A percentile compares a stretch with the other conserved stretches of the same genome.
Evolutionary conservation across 805 yeast genomes (phyloP).

Genomic region (Lipomyces kockii): DNA sequence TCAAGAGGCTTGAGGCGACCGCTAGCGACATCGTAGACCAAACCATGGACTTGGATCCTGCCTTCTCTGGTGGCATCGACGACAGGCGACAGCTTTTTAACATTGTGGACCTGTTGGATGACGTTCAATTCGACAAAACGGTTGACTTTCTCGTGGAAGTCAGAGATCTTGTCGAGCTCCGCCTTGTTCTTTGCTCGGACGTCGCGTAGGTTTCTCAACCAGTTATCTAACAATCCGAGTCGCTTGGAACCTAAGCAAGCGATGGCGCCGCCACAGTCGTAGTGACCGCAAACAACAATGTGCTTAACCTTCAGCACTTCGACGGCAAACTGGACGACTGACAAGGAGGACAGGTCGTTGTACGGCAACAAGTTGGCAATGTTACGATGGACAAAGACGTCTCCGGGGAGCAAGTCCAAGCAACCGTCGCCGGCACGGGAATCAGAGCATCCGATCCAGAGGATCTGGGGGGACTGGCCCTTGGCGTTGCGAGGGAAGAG

Average conservation of each 20-base stretch:
- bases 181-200: slow-evolving; percentile 64
- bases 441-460: slow-evolving; percentile 95
- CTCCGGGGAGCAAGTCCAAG: slow-evolving; percentile 84
- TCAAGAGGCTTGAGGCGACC: slow-evolving; percentile 62
- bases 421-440: slow-evolving; percentile 84
- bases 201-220: slow-evolving; percentile 70
- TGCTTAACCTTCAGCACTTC: slow-evolving; percentile 80
- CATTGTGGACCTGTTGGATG: slow-evolving; percentile 67
- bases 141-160: slow-evolving; percentile 60
- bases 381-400: slow-evolving; percentile 84
- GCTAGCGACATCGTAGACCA: slow-evolving; percentile 79
- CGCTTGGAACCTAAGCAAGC: slow-evolving; percentile 70
- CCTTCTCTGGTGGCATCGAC: slow-evolving; percentile 64
- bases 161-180: slow-evolving; percentile 55
- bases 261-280: slow-evolving; percentile 93
- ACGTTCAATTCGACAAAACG: slow-evolving; percentile 78
- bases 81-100: slow-evolving; percentile 67
- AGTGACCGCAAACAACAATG: slow-evolving; percentile 88
- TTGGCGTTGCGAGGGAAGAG: slow-evolving; percentile 67
- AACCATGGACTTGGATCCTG: slow-evolving; percentile 76
- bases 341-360: slow-evolving; percentile 71
- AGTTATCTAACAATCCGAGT: slow-evolving; percentile 70
- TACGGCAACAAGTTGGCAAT: slow-evolving; percentile 77
- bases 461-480: slow-evolving; percentile 91
- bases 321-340: slow-evolving; percentile 86